A percentile compares a stretch with the other conserved stretches of the same genome.
These are phyloP conservation scores for Sicyos baderoa DNA, from an alignment of 306 rosid species.

Conservation along the genomic window DNA sequence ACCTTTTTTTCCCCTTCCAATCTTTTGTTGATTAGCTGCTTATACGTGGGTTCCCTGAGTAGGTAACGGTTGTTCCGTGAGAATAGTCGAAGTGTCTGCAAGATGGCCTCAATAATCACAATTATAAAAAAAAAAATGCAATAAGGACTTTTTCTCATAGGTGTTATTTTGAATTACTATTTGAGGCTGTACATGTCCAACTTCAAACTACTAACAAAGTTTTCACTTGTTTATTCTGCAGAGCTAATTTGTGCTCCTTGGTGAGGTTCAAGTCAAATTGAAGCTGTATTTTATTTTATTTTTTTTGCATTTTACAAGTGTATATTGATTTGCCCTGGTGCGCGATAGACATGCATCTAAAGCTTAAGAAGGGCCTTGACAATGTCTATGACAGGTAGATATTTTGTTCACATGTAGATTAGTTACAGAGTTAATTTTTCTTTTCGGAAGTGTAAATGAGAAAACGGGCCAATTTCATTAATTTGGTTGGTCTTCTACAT, in stretches of 20 bases:
- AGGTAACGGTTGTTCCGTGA: too few relatives aligned
- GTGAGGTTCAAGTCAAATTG: conserved; percentile 19
- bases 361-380: conserved; percentile 30
- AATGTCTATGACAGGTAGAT: conserved; percentile 39
- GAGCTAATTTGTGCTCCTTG: neutral
- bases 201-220: neutral
- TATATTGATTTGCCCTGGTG: conserved; percentile 43
- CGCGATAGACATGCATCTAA: conserved; percentile 41
- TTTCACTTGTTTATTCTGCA: conserved; percentile 2
- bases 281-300: conserved; percentile 22
- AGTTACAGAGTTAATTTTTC: conserved; percentile 20
- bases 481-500: conserved; percentile 18
- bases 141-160: too few relatives aligned
- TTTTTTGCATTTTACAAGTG: conserved; percentile 18
- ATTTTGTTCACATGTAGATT: too few relatives aligned
- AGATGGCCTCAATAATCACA: too few relatives aligned
- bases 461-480: conserved; percentile 11
- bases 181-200: too few relatives aligned
- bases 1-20: too few relatives aligned
- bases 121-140: neutral
- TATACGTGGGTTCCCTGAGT: neutral
- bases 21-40: neutral
- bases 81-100: too few relatives aligned
- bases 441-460: conserved; percentile 6
- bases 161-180: neutral